Evolutionary conservation across 176 grass and related monocot species (phyloP).

Genomic region (Poa pratensis): DNA sequence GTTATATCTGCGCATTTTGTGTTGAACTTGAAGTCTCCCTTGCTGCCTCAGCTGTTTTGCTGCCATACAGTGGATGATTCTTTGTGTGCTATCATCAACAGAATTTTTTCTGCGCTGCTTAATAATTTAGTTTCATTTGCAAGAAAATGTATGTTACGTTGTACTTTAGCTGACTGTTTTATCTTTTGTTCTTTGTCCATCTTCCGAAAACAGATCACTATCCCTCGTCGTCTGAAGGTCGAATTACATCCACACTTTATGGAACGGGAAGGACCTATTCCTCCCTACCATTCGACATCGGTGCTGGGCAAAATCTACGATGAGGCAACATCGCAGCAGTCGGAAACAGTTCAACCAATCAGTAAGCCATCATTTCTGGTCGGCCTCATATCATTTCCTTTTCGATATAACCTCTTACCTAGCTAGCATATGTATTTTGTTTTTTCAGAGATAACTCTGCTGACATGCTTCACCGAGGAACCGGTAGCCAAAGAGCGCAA

Average conservation of each 20-base stretch:
- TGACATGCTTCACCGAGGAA: slow-evolving; percentile 31
- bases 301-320: slow-evolving; percentile 67
- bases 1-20: neutral
- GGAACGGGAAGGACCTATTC: slow-evolving; percentile 25
- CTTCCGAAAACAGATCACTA: slow-evolving; percentile 49
- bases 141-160: neutral
- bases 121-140: neutral
- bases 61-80: neutral
- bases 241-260: slow-evolving; percentile 72
- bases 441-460: neutral
- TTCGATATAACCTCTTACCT: no score
- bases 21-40: neutral
- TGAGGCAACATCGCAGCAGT: slow-evolving; percentile 46
- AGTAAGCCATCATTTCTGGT: slow-evolving; percentile 34
- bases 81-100: neutral
- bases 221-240: slow-evolving; percentile 48
- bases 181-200: neutral
- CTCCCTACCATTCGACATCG: slow-evolving; percentile 52
- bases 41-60: no score
- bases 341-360: slow-evolving; percentile 39
- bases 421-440: neutral
- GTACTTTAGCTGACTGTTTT: neutral
- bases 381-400: no score
- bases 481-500: neutral
- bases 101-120: neutral